phyloP scores from a whole-genome alignment of 768 basidiomycete species.

The Pholiota microspora region DNA sequence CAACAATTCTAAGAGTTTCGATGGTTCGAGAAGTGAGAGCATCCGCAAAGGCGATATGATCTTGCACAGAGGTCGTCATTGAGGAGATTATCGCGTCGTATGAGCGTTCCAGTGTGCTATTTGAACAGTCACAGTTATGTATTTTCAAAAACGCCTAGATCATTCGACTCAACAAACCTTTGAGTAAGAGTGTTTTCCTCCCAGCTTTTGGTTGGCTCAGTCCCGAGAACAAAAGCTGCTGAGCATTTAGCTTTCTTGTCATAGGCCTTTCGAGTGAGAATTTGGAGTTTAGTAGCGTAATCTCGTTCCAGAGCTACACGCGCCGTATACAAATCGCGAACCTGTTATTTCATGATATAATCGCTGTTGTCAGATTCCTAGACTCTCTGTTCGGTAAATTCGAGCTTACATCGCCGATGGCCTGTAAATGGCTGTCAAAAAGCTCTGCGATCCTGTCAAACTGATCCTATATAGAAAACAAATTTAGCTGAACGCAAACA shows the following conservation, averaged over 20 bases:
- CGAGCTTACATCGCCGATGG: slow-evolving; percentile 58
- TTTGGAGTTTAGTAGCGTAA: slow-evolving; percentile 70
- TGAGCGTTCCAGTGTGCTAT: slow-evolving; percentile 71
- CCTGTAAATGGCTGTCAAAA: slow-evolving; percentile 64
- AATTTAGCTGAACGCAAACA: neutral
- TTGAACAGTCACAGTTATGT: slow-evolving; percentile 2
- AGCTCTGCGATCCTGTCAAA: slow-evolving; percentile 57
- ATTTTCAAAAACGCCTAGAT: neutral
- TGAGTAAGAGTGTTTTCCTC: slow-evolving; percentile 48
- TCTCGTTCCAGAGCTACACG: slow-evolving; percentile 72
- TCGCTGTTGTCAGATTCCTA: neutral
- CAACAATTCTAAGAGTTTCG: slow-evolving; percentile 59
- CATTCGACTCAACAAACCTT: slow-evolving; percentile 44
- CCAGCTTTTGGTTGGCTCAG: slow-evolving; percentile 63
- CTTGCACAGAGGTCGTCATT: slow-evolving; percentile 58
- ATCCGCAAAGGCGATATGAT: slow-evolving; percentile 69
- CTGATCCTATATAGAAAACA: slow-evolving; percentile 54
- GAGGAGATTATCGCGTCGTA: slow-evolving; percentile 67
- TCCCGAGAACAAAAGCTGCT: slow-evolving; percentile 56
- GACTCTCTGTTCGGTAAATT: neutral
- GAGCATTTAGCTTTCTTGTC: slow-evolving; percentile 71
- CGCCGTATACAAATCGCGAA: slow-evolving; percentile 70
- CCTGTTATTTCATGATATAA: slow-evolving; percentile 34
- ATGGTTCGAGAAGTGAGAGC: slow-evolving; percentile 55
- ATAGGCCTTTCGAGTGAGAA: slow-evolving; percentile 59